Conservation (phyloP, 805 yeast genomes). For the Metschnikowia lunata region DNA sequence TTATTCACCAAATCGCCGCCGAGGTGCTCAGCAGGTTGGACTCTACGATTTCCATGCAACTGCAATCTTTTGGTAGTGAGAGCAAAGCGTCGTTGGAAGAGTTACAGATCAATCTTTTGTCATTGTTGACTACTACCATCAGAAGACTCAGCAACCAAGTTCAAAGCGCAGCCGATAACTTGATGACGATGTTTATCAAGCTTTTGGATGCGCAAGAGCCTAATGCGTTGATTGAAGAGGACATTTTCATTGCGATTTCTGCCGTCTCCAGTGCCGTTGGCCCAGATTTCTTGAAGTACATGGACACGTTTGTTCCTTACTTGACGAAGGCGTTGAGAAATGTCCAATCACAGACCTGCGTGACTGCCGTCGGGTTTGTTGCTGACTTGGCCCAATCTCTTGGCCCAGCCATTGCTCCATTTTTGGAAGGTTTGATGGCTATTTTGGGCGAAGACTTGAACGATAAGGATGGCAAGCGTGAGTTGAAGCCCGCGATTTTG, state of each 20-base stretch:
- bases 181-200: conserved; percentile 79
- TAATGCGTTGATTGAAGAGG: conserved; percentile 86
- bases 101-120: conserved; percentile 75
- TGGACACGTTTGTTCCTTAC: conserved; percentile 80
- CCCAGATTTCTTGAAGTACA: conserved; percentile 63
- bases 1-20: conserved; percentile 68
- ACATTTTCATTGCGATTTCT: conserved; percentile 85
- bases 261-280: conserved; percentile 84
- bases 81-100: conserved; percentile 79
- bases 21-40: conserved; percentile 72
- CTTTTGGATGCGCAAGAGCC: conserved; percentile 56
- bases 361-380: conserved; percentile 89
- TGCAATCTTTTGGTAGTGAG: conserved; percentile 60
- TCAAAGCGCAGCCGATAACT: conserved; percentile 64
- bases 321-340: conserved; percentile 75
- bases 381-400: conserved; percentile 92
- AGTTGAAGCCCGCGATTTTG: conserved; percentile 79
- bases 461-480: conserved; percentile 64
- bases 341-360: conserved; percentile 77
- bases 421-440: conserved; percentile 76
- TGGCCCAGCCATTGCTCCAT: conserved; percentile 67
- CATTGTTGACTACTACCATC: conserved; percentile 75
- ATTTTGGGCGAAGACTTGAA: conserved; percentile 73
- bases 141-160: conserved; percentile 74
- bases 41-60: conserved; percentile 53